phyloP scores from a whole-genome alignment of 805 yeast species.

The Hanseniaspora occidentalis region DNA sequence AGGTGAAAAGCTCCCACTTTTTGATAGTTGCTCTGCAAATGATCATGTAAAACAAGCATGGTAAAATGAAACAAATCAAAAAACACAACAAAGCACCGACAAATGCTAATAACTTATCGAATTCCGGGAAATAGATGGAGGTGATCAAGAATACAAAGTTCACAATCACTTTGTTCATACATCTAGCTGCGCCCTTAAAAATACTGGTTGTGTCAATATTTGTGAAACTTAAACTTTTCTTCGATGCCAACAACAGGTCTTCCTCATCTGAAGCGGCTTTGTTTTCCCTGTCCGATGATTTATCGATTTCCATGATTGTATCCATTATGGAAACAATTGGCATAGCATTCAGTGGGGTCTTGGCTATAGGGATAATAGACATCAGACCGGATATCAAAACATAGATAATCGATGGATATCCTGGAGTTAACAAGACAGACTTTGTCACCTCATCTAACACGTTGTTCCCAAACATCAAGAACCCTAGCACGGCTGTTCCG shows the following conservation, averaged over 20 bases:
- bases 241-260: constrained; percentile 4
- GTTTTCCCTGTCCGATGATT: constrained; percentile 12
- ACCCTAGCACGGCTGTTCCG: constrained; percentile 55
- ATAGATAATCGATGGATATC: constrained; percentile 54
- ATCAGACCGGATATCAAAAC: constrained; percentile 52
- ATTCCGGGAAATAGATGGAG: constrained; percentile 60
- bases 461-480: constrained; percentile 64
- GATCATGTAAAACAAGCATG: constrained; percentile 56
- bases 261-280: constrained; percentile 2
- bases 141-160: constrained; percentile 44
- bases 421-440: constrained; percentile 50
- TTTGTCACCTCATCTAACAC: constrained; percentile 69
- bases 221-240: too few species aligned
- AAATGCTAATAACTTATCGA: constrained; percentile 71
- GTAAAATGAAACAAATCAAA: constrained; percentile 66
- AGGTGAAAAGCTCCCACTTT: constrained; percentile 26
- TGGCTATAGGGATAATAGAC: constrained; percentile 76
- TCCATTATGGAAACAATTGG: constrained; percentile 71
- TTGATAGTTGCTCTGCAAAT: constrained; percentile 37
- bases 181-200: constrained; percentile 4
- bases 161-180: constrained; percentile 31
- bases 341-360: constrained; percentile 70
- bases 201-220: constrained; percentile 10
- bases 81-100: constrained; percentile 75
- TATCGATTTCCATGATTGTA: constrained; percentile 28